Conservation (phyloP, 2,329 filamentous ascomycete species). For the Dactylellina haptotyla region DNA sequence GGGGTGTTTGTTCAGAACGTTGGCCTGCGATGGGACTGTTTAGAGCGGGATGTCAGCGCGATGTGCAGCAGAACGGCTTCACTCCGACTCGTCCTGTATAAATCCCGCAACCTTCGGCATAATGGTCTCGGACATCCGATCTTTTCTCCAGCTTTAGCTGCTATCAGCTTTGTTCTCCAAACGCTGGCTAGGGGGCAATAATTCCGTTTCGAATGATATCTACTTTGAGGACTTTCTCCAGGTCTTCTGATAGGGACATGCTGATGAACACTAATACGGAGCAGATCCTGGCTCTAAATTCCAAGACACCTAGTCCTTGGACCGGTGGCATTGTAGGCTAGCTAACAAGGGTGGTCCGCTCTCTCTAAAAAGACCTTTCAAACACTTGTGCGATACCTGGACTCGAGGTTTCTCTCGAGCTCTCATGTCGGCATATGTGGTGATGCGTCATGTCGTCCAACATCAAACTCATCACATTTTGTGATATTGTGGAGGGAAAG, state of each 20-base stretch:
- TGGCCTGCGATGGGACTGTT: too few species aligned
- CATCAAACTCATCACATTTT: conserved; percentile 52
- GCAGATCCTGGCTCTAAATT: neutral
- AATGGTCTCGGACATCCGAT: conserved; percentile 30
- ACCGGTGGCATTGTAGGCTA: neutral
- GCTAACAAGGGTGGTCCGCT: conserved; percentile 23
- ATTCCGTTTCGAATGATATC: too few species aligned
- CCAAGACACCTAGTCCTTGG: neutral
- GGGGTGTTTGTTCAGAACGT: neutral
- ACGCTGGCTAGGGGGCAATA: too few species aligned
- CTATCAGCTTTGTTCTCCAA: neutral
- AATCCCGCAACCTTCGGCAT: conserved; percentile 41
- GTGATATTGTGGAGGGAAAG: conserved; percentile 2
- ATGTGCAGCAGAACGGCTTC: conserved; percentile 8
- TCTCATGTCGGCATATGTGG: conserved; percentile 37
- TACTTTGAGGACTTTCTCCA: too few species aligned
- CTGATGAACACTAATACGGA: neutral
- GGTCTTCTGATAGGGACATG: conserved; percentile 10
- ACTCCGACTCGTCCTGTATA: conserved; percentile 24
- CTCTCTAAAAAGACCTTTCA: conserved; percentile 12
- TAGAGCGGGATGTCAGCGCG: too few species aligned
- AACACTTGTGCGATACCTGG: conserved; percentile 30
- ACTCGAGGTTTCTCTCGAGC: conserved; percentile 4
- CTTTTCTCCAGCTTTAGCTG: neutral
- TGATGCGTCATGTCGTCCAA: conserved; percentile 54